A percentile compares a stretch with the other conserved stretches of the same genome.
Conservation (phyloP, 306 rosid genomes). For the Lathyrus oleraceus region DNA sequence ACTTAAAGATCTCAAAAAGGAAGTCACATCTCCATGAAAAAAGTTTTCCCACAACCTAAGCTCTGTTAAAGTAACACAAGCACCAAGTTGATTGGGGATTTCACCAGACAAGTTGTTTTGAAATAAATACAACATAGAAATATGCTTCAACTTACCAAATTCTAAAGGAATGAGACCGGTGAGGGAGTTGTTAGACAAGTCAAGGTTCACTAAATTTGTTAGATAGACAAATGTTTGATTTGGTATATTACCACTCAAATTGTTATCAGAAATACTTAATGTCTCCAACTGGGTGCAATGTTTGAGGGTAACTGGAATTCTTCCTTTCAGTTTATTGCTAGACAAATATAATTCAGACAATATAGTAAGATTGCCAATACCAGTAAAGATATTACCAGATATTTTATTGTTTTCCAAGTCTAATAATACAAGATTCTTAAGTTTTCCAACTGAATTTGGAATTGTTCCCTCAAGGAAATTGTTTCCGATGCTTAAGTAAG, state of each 20-base stretch:
- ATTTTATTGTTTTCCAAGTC: neutral
- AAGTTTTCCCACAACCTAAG: neutral
- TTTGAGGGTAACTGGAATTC: constrained; percentile 23
- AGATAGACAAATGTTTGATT: neutral
- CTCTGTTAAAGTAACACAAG: neutral
- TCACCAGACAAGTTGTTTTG: constrained; percentile 31
- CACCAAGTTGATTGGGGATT: constrained; percentile 26
- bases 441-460: constrained; percentile 37
- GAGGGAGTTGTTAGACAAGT: constrained; percentile 16
- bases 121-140: neutral
- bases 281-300: constrained; percentile 14
- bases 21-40: neutral
- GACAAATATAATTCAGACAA: neutral
- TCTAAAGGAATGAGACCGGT: constrained; percentile 29
- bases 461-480: constrained; percentile 34
- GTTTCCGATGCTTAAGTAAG: neutral
- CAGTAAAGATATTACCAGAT: constrained; percentile 16
- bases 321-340: constrained; percentile 31
- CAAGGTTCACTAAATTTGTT: neutral
- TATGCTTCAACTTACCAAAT: constrained; percentile 29
- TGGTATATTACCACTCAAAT: constrained; percentile 30
- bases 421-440: constrained; percentile 1
- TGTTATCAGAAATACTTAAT: neutral
- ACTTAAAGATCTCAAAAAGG: neutral
- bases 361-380: constrained; percentile 33